Conservation (phyloP, 176 grass and related monocot species). For the Aegilops bicornis region DNA sequence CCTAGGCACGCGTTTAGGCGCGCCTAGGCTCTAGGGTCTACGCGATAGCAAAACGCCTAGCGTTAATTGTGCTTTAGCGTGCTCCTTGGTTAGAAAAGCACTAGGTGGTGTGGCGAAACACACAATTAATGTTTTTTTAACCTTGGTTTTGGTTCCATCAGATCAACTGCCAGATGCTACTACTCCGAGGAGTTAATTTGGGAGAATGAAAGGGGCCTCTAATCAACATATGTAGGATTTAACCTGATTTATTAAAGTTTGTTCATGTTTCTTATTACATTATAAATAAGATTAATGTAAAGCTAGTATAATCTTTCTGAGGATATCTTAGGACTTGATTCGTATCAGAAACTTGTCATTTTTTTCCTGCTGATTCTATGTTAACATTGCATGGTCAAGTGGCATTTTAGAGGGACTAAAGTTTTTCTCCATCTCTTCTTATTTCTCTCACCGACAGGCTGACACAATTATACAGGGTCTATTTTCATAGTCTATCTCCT, state of each 20-base stretch:
- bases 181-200: neutral
- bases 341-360: neutral
- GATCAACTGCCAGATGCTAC: neutral
- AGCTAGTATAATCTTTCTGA: neutral
- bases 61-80: too few relatives aligned
- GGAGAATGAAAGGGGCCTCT: neutral
- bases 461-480: neutral
- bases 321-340: neutral
- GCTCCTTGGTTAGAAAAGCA: too few relatives aligned
- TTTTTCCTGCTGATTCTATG: neutral
- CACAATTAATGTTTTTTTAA: too few relatives aligned
- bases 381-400: neutral
- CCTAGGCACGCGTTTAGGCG: too few relatives aligned
- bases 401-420: neutral
- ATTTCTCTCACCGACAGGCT: neutral
- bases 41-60: too few relatives aligned
- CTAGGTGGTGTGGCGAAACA: too few relatives aligned
- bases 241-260: neutral
- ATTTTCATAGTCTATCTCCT: neutral
- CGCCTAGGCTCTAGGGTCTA: too few relatives aligned
- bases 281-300: neutral
- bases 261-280: neutral
- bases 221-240: neutral
- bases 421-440: neutral
- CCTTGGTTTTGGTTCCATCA: too few relatives aligned